Conservation (phyloP, 163 green algal species). For the Smithsoniella earleae region DNA sequence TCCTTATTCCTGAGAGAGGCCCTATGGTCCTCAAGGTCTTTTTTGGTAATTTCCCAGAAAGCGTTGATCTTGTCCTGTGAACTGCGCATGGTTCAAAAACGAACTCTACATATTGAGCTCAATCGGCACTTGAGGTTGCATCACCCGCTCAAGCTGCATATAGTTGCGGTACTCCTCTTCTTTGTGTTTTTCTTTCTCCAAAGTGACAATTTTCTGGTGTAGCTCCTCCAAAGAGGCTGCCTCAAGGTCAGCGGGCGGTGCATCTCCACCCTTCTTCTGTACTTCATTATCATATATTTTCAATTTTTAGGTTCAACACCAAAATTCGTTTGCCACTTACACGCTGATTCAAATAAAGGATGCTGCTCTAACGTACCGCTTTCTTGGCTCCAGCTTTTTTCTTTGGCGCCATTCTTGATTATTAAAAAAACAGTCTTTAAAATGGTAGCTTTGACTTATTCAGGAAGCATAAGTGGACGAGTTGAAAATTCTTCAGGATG, state of each 20-base stretch:
- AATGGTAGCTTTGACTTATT: no score
- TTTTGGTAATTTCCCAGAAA: slow-evolving; percentile 87
- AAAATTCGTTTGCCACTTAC: slow-evolving; percentile 1
- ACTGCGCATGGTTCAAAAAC: not conserved
- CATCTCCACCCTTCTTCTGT: slow-evolving; percentile 39
- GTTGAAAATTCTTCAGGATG: no score
- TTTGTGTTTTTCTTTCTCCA: slow-evolving; percentile 79
- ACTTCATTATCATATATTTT: no score
- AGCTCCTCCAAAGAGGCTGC: slow-evolving; percentile 69
- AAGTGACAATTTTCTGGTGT: slow-evolving; percentile 59
- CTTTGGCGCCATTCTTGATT: slow-evolving; percentile 41
- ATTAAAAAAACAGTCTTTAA: no score
- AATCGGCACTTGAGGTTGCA: slow-evolving; percentile 1
- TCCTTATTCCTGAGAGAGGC: slow-evolving; percentile 78
- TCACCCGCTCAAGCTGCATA: slow-evolving; percentile 79
- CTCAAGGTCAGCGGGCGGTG: slow-evolving; percentile 46
- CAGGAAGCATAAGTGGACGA: no score
- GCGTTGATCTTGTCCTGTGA: slow-evolving; percentile 82
- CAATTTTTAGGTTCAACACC: not conserved
- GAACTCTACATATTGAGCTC: not conserved
- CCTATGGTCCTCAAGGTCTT: slow-evolving; percentile 68
- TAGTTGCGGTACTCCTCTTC: slow-evolving; percentile 83
- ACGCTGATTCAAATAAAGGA: no score
- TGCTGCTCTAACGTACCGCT: slow-evolving; percentile 36
- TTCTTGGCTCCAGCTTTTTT: slow-evolving; percentile 41